These are phyloP conservation scores for Rosa chinensis DNA, from an alignment of 306 rosid genomes.

Conservation along the genomic window DNA sequence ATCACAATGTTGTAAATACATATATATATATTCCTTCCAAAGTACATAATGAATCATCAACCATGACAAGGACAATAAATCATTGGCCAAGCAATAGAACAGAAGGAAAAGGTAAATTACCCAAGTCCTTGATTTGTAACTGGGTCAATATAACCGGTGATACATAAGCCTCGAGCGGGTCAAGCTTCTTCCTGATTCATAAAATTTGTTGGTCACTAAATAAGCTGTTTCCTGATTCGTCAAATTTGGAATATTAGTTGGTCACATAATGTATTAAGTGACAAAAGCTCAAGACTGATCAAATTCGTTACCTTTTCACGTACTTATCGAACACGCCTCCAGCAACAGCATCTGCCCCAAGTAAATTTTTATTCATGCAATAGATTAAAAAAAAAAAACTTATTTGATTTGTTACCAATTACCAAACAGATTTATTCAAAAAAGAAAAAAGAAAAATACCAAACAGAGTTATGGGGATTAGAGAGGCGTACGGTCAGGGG, in stretches of 20 bases:
- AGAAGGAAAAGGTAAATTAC: conserved; percentile 35
- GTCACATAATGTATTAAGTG: background rate
- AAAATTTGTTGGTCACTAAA: background rate
- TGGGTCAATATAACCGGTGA: conserved; percentile 79
- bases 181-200: conserved; percentile 70
- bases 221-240: conserved; percentile 62
- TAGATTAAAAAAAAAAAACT: background rate
- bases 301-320: conserved; percentile 56
- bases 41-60: background rate
- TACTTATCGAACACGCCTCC: conserved; percentile 66
- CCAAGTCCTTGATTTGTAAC: conserved; percentile 85
- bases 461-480: background rate
- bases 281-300: background rate
- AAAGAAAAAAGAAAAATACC: background rate
- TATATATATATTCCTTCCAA: background rate
- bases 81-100: background rate
- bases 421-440: background rate
- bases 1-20: background rate
- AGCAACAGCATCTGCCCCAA: conserved; percentile 56
- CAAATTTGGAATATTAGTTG: conserved; percentile 15
- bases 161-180: conserved; percentile 80
- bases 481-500: conserved; percentile 46
- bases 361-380: background rate
- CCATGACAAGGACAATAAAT: background rate
- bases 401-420: background rate